phyloP scores from a whole-genome alignment of 257 asterid genomes.

The Eucommia ulmoides region DNA sequence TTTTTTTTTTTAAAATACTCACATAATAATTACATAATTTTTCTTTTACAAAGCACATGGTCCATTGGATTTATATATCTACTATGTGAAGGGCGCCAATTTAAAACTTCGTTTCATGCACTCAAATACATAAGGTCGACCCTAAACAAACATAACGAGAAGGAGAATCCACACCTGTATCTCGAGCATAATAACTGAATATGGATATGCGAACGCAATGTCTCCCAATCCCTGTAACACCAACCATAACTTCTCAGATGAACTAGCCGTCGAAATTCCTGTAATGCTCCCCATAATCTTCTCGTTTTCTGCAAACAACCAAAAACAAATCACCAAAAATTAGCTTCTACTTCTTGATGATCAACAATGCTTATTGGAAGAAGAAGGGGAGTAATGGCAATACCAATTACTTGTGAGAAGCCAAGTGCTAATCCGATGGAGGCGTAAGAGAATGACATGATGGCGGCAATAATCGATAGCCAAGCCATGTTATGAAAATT shows the following conservation, averaged over 20 bases:
- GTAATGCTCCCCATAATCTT: slow-evolving; percentile 20
- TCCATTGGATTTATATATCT: background rate
- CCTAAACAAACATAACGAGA: background rate
- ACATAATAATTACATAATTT: background rate
- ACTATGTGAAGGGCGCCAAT: background rate
- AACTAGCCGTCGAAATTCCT: slow-evolving; percentile 18
- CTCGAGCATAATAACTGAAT: background rate
- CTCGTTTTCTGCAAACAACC: slow-evolving; percentile 29
- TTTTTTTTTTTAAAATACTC: slow-evolving; percentile 1
- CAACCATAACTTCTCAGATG: slow-evolving; percentile 30
- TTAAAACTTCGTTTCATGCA: background rate
- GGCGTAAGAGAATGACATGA: slow-evolving; percentile 72
- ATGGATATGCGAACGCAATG: background rate
- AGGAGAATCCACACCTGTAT: slow-evolving; percentile 2
- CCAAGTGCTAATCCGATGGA: slow-evolving; percentile 64
- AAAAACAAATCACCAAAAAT: too few species aligned
- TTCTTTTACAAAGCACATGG: background rate
- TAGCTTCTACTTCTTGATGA: too few species aligned
- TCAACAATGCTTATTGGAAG: too few species aligned
- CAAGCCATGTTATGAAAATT: slow-evolving; percentile 54
- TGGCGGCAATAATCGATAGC: slow-evolving; percentile 68
- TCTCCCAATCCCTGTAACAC: slow-evolving; percentile 4
- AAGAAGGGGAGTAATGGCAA: too few species aligned
- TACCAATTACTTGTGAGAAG: slow-evolving; percentile 51
- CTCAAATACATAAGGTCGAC: background rate